phyloP scores from a whole-genome alignment of 805 yeast species.

The Cyberlindnera mycetangii region DNA sequence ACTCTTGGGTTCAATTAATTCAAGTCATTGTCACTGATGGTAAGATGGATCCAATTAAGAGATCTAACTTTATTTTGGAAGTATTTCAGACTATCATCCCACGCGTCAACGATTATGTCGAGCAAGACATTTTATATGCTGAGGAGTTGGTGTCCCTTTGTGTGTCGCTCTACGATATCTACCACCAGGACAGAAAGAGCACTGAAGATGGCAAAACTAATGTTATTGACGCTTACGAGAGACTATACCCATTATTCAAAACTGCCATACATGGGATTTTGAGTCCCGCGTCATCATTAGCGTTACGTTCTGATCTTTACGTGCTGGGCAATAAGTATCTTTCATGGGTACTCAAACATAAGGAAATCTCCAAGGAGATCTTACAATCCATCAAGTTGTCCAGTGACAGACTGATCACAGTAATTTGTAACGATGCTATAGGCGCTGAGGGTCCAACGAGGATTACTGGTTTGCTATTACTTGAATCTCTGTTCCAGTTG shows the following conservation, averaged over 20 bases:
- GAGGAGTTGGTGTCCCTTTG: constrained; percentile 75
- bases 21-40: constrained; percentile 71
- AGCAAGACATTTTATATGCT: constrained; percentile 60
- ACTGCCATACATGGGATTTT: constrained; percentile 73
- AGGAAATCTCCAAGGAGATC: constrained; percentile 43
- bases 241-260: constrained; percentile 67
- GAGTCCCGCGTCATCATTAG: constrained; percentile 63
- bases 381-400: constrained; percentile 51
- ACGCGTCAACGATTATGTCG: constrained; percentile 71
- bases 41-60: constrained; percentile 39
- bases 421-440: constrained; percentile 74
- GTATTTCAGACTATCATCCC: constrained; percentile 76
- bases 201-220: constrained; percentile 33
- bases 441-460: constrained; percentile 75
- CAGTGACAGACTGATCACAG: constrained; percentile 60
- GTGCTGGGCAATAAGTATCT: constrained; percentile 66
- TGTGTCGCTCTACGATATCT: constrained; percentile 64
- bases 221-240: constrained; percentile 42
- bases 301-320: constrained; percentile 76
- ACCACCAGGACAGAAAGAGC: constrained; percentile 44
- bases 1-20: constrained; percentile 80
- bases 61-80: constrained; percentile 67
- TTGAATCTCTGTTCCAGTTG: constrained; percentile 63
- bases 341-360: constrained; percentile 43
- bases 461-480: constrained; percentile 68